Percentiles rank a stretch among this genome's conserved stretches.
Evolutionary conservation across 2,329 filamentous ascomycete genomes (phyloP).

Genomic region (Pseudocercospora vitis): DNA sequence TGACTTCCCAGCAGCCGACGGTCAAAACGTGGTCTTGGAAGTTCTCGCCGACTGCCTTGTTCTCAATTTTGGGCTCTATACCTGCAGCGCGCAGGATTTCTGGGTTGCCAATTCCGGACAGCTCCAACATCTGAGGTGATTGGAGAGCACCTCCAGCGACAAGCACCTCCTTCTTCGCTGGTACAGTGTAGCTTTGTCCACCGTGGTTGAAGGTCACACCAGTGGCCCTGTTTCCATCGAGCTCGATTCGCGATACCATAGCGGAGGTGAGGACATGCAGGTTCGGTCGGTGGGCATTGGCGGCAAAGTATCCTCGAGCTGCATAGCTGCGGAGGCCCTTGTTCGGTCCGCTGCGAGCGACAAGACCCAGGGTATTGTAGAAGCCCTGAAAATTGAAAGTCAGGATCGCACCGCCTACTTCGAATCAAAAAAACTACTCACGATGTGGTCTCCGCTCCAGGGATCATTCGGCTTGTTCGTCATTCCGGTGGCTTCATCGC

Average conservation of each 20-base stretch:
- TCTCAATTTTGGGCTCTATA: constrained; percentile 47
- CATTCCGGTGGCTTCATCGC: constrained; percentile 37
- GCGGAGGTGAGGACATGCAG: constrained; percentile 43
- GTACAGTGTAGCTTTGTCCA: constrained; percentile 40
- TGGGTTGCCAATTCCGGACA: constrained; percentile 59
- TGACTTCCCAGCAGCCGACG: constrained; percentile 30
- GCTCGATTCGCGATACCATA: constrained; percentile 48
- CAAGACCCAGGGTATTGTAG: constrained; percentile 34
- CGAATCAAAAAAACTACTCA: not conserved
- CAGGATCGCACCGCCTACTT: not conserved
- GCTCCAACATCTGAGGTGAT: constrained; percentile 60
- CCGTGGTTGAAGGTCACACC: constrained; percentile 48
- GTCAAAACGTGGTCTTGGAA: constrained; percentile 49
- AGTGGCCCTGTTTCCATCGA: constrained; percentile 42
- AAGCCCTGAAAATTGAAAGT: constrained; percentile 26
- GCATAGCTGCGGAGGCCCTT: constrained; percentile 40
- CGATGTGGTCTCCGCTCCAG: constrained; percentile 41
- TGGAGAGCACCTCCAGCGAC: constrained; percentile 59
- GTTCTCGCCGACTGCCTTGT: constrained; percentile 51
- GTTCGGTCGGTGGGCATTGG: constrained; percentile 36
- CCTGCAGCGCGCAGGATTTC: constrained; percentile 40
- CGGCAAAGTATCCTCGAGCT: constrained; percentile 37
- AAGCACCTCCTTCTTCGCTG: constrained; percentile 53
- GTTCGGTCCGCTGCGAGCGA: constrained; percentile 32
- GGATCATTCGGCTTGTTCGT: constrained; percentile 40